These are phyloP conservation scores for Backusella sp. DNA, from an alignment of 192 early-diverging fungal genomes.

Conservation along the genomic window DNA sequence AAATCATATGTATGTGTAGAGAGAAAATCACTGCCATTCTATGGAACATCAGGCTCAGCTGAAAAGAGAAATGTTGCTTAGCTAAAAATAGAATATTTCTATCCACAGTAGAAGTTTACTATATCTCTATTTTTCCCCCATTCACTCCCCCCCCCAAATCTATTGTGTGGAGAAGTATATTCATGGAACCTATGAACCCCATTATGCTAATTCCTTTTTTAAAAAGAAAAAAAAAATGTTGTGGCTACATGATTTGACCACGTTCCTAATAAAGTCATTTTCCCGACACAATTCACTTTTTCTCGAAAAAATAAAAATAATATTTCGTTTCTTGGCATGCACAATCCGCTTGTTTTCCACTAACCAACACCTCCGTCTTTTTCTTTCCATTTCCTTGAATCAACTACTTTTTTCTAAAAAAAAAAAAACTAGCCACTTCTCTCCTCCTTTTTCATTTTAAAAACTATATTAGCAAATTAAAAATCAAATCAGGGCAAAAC, in stretches of 20 bases:
- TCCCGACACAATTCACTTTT: background rate
- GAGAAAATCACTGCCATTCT: background rate
- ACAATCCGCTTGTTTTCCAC: background rate
- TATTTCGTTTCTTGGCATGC: background rate
- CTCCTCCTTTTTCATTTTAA: background rate
- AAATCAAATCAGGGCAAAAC: background rate
- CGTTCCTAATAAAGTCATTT: too few relatives aligned
- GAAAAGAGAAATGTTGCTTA: background rate
- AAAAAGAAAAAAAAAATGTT: too few relatives aligned
- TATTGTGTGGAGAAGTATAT: background rate
- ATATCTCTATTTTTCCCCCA: background rate
- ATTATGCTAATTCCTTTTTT: too few relatives aligned
- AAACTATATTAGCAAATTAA: background rate
- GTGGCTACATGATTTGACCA: too few relatives aligned
- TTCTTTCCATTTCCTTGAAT: background rate
- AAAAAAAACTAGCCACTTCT: background rate
- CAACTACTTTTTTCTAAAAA: background rate
- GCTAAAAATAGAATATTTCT: slow-evolving; percentile 2
- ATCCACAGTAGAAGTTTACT: background rate
- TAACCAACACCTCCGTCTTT: background rate
- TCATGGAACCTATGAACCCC: too few relatives aligned
- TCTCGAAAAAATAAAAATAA: background rate
- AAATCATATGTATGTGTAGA: background rate
- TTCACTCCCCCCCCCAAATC: background rate
- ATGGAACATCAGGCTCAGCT: background rate